Evolutionary conservation across 1,284 basidiomycete genomes (phyloP), one percentile per base, ranked within the genome.

Genomic region (Inonotus hispidus): DNA sequence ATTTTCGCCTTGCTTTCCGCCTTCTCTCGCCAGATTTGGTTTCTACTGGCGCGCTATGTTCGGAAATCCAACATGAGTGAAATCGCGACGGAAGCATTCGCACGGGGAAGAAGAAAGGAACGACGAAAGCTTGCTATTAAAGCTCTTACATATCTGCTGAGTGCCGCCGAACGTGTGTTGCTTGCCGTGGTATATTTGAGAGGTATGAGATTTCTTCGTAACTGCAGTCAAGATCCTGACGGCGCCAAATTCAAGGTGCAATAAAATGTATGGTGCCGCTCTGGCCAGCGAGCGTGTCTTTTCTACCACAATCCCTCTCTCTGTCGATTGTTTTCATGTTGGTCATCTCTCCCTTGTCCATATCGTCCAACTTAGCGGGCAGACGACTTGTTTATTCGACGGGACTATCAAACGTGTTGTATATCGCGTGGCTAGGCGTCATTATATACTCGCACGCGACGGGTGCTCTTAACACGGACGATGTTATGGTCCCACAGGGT

Each of bases 21-120:
- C 14, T 82, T 87, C 63, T 77, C 83, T 39, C 76, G 85, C 47
- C 87, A 88, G 66, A 74, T 90, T 54, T 87, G 85, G 83, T 88
- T 87, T 72, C 81, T 89, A 77, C 79, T 90, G 13, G 81, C 84
- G 50, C 79, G 84, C 41, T 87, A 90, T 69, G 74, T 87, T 52
- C 80, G 82, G 64, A 79, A 82, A 69, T 76, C 79, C 35, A 83
- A 87, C 62, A 68, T 85, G 45, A 83, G 87, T 68, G 85, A 87
- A 62, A 76, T 90, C 32, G 69, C 89, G 54, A 67, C 84, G 14
- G 79, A 86, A 66, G 75, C 82, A 1, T 82, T 89, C 67, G 81
- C 83, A n/a, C 76, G 78, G 59, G 79, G 80, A 37, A 73, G 77
- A 66, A 77, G 77, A 16, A 82, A 77, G 69, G 79, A 80, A 66